These are phyloP conservation scores for Phlebopus sp. DNA, from an alignment of 1,284 basidiomycete species.

Conservation along the genomic window DNA sequence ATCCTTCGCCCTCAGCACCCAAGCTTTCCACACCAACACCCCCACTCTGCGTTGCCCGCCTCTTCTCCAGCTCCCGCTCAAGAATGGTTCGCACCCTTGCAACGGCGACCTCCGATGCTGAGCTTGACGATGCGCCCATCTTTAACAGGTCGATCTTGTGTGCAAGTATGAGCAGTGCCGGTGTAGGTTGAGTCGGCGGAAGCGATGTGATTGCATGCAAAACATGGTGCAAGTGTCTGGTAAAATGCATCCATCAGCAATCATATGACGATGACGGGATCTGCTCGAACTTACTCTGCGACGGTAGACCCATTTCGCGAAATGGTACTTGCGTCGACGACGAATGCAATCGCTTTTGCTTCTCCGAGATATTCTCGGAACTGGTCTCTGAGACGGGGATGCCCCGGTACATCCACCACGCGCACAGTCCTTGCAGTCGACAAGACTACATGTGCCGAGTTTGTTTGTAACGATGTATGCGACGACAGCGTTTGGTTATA, in stretches of 20 bases:
- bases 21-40: conserved; percentile 70
- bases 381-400: conserved; percentile 71
- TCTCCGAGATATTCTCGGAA: conserved; percentile 60
- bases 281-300: conserved; percentile 64
- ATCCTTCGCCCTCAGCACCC: conserved; percentile 57
- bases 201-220: conserved; percentile 67
- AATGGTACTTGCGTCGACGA: conserved; percentile 72
- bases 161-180: conserved; percentile 62
- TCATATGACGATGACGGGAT: not conserved
- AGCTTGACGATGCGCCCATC: conserved; percentile 41
- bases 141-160: conserved; percentile 74
- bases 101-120: conserved; percentile 53
- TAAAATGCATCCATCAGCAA: conserved; percentile 5
- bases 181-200: conserved; percentile 62
- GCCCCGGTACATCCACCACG: conserved; percentile 73
- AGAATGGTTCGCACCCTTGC: conserved; percentile 70
- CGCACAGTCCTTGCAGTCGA: conserved; percentile 42
- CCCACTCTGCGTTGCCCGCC: conserved; percentile 56
- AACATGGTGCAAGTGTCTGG: conserved; percentile 68
- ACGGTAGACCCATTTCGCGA: conserved; percentile 69
- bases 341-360: conserved; percentile 66
- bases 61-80: conserved; percentile 78
- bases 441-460: conserved; percentile 48
- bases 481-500: conserved; percentile 63
- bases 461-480: conserved; percentile 73